Base-by-base conservation (phyloP, 345 rosid genomes). In the Raphanus raphanistrum region DNA sequence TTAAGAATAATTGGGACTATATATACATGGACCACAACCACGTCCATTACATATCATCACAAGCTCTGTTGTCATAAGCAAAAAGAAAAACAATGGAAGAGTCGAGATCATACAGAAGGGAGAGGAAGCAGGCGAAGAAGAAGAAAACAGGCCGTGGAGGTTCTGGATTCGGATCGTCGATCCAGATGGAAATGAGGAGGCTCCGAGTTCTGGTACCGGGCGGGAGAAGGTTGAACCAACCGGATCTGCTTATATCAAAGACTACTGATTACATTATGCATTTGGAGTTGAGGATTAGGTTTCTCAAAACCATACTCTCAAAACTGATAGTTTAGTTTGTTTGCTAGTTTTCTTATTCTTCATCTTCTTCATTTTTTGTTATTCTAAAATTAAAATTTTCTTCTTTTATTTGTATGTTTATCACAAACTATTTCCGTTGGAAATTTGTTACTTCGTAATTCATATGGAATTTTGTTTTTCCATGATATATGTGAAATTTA, bases 121-220 rank as follows among this genome's bases (percentile, higher is more conserved):
- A 70, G 75, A 67, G 74, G 76, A 74, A 77, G 57, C 67, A 72
- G 71, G 52, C 70, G 65, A 64, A 21, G 69, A 64, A 81, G 73
- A 80, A 57, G 50, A 70, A 62, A 38, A 69, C 25, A 8, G 60
- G 41, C 15, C 73, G 38, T 74, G 45, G 25, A 3, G 82, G 36
- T 35, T 38, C 25, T 4, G 65, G 71, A 66, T 65, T 55, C 41
- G 41, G 71, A 57, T 66, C 65, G 25, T 26, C 86, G 21, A 21
- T 21, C 8, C 77, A 70, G 27, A 72, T 63, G 86, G 87, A 83
- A 87, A 80, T 92, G 77, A 86, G 63, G 83, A 88, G 77, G 84
- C 81, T 90, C 68, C 90, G 81, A 78, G 82, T 70, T 76, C 73
- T 92, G 31, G 80, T 92, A 29, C 95, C 97, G 6, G 97, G 92